Base-by-base conservation (phyloP, 2,329 filamentous ascomycete species). In the Aspergillus oerlinghausenensis region DNA sequence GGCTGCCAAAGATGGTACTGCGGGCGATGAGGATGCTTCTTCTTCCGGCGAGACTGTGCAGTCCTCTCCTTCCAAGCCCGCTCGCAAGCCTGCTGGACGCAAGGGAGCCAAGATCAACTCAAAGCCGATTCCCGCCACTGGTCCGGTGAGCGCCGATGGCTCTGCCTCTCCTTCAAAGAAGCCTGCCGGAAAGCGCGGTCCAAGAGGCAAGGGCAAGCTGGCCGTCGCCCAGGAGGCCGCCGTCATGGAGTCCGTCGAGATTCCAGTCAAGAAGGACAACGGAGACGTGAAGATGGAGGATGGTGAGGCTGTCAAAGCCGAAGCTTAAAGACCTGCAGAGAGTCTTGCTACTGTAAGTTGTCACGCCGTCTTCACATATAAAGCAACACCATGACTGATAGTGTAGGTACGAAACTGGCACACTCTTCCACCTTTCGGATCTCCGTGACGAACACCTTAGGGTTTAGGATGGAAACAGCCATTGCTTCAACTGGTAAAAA, bases 71-170 rank as follows among this genome's bases (percentile, higher is more conserved):
- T 14, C 35, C 28, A 57, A 55, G 55, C 19, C 28, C 7, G 11
- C 9, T 32, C 43, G 40, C n/a, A 56, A 55, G 28, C 49, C 52
- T 35, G 58, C 59, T 35, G 21, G 38, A 14, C 48, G 57, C 5
- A 67, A 67, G 54, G 60, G 63, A 8, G 61, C 63, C 1, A 64
- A 66, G 35, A 55, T 52, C 14, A 50, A 58, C 19, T 57, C 57
- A 1, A 58, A 59, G n/a, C 64, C 65, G 0, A 58, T 63, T n/a
- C 58, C 63, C 3, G 63, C 63, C 4, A 64, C 61, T 17, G 51
- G 21, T 17, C 21, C 43, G 10, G 11, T 47, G 43, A 3, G 6
- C 11, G 4, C 43, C 10, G 43, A 47, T 21, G 43, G 43, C 43
- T 25, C 43, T 14, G 4, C 21, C 23, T 47, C n/a, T 47, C 8